Percentiles rank a stretch among this genome's conserved stretches.
These are phyloP conservation scores for Acer negundo DNA, from an alignment of 345 rosid genomes.

Conservation along the genomic window DNA sequence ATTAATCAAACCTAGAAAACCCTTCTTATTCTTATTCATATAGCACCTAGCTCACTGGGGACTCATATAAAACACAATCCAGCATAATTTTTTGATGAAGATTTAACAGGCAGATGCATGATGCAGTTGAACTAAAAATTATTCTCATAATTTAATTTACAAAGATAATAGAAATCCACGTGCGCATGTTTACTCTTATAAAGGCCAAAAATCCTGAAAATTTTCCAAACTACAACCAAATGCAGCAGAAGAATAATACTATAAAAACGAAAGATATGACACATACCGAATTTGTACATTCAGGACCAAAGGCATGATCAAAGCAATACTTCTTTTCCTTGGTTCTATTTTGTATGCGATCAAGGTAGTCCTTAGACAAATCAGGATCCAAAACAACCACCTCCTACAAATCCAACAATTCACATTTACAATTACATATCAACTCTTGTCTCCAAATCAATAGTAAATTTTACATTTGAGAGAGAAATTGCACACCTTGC, in stretches of 20 bases:
- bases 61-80: not conserved
- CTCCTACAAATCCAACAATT: slow-evolving; percentile 46
- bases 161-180: not conserved
- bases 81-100: not conserved
- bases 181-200: not conserved
- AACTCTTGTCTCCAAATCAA: not conserved
- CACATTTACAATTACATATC: not conserved
- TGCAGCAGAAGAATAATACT: not conserved
- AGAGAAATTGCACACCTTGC: slow-evolving; percentile 45
- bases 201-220: not conserved
- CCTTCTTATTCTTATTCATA: not conserved
- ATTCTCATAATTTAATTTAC: not conserved
- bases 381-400: slow-evolving; percentile 88
- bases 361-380: slow-evolving; percentile 80
- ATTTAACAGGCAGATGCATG: not conserved
- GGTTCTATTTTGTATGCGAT: slow-evolving; percentile 75
- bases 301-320: slow-evolving; percentile 83
- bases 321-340: slow-evolving; percentile 84
- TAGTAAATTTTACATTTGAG: not conserved
- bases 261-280: not conserved
- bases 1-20: not conserved
- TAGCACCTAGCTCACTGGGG: not conserved
- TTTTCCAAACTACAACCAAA: not conserved
- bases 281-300: slow-evolving; percentile 59
- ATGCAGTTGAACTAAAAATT: not conserved